Percentiles rank a stretch among this genome's conserved stretches.
Conservation (phyloP, 2,329 filamentous ascomycete species). For the Colletotrichum sublineola region DNA sequence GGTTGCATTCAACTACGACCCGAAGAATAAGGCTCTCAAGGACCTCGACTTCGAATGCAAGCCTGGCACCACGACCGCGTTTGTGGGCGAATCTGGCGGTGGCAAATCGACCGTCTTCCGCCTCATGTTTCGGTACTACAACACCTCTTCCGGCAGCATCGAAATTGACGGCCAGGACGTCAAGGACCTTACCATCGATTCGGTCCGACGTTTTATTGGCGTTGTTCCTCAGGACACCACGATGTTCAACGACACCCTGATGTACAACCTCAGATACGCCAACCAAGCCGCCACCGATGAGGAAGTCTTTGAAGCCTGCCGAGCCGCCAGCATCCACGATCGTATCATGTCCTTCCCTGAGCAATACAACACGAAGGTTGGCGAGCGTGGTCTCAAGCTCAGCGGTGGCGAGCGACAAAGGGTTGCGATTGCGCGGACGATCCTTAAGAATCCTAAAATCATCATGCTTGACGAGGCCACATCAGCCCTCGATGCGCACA, state of each 20-base stretch:
- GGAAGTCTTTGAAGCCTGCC: constrained; percentile 84
- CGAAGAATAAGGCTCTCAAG: constrained; percentile 85
- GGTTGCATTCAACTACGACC: constrained; percentile 92
- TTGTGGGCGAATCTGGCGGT: constrained; percentile 96
- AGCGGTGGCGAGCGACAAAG: constrained; percentile 95
- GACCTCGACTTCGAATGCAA: constrained; percentile 87
- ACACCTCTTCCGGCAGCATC: constrained; percentile 83
- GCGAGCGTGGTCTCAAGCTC: constrained; percentile 87
- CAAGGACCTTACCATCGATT: constrained; percentile 90
- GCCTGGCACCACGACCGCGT: constrained; percentile 93
- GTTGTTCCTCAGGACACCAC: constrained; percentile 98
- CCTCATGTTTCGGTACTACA: constrained; percentile 96
- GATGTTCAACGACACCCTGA: constrained; percentile 92
- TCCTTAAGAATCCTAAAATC: constrained; percentile 90
- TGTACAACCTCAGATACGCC: constrained; percentile 95
- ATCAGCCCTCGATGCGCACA: constrained; percentile 90
- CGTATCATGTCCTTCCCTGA: constrained; percentile 92
- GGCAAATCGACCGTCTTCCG: constrained; percentile 98
- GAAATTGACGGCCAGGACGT: constrained; percentile 88
- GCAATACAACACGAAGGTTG: constrained; percentile 89
- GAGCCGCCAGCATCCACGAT: constrained; percentile 91
- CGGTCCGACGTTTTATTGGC: constrained; percentile 90
- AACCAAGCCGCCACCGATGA: constrained; percentile 85
- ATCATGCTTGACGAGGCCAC: constrained; percentile 96
- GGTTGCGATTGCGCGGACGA: constrained; percentile 92